Percentiles rank a stretch among this genome's conserved stretches.
Conservation (phyloP, 2,329 filamentous ascomycete species). For the Stagonosporopsis vannaccii region DNA sequence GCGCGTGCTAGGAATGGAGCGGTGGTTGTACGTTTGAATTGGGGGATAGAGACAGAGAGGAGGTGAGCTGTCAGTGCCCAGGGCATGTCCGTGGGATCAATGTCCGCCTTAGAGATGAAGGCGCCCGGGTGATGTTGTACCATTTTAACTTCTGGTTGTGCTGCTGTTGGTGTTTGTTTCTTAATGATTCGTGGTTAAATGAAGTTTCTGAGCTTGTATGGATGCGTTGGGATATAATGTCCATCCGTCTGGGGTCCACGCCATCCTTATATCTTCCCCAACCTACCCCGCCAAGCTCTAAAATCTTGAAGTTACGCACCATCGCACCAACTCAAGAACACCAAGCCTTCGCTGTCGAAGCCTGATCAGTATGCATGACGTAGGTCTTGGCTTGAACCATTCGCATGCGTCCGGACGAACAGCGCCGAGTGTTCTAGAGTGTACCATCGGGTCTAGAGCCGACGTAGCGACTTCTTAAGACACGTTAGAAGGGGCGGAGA, state of each 20-base stretch:
- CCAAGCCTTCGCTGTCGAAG: constrained; percentile 18
- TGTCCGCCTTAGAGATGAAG: constrained; percentile 20
- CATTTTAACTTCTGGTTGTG: constrained; percentile 1
- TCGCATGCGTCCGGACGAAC: neutral
- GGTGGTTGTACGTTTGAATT: constrained; percentile 41
- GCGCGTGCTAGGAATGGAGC: constrained; percentile 41
- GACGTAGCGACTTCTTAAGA: neutral
- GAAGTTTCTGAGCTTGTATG: too few relatives aligned
- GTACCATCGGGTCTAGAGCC: constrained; percentile 21
- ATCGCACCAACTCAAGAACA: constrained; percentile 8
- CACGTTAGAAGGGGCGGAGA: constrained; percentile 15
- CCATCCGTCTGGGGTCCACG: neutral
- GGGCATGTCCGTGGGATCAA: constrained; percentile 30
- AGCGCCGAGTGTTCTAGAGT: constrained; percentile 12
- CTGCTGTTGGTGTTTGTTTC: constrained; percentile 17
- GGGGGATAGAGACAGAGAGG: constrained; percentile 33
- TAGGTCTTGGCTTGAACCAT: constrained; percentile 11
- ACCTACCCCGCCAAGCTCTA: constrained; percentile 7
- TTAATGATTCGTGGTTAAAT: too few relatives aligned
- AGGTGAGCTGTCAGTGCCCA: constrained; percentile 44
- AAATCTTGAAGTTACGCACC: constrained; percentile 19
- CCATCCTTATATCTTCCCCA: constrained; percentile 15
- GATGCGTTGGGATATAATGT: constrained; percentile 1
- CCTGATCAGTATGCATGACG: constrained; percentile 26
- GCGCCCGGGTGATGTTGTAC: constrained; percentile 31